Percentiles rank a stretch among this genome's conserved stretches.
phyloP scores from a whole-genome alignment of 116 monocot genomes.

The Zostera marina region DNA sequence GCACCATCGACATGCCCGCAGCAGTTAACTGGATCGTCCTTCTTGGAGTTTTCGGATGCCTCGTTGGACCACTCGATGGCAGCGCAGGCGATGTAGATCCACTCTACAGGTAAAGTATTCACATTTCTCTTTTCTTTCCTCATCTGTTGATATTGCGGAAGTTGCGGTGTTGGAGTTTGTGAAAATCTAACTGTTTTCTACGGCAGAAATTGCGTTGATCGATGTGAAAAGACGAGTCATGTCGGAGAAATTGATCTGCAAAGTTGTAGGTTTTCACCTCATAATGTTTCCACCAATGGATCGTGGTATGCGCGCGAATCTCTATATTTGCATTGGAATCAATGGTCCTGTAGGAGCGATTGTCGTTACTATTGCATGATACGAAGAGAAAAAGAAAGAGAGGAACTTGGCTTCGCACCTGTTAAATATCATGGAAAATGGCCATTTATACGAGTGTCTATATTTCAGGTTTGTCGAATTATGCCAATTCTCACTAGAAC shows the following conservation, averaged over 20 bases:
- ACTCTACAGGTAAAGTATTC: constrained; percentile 20
- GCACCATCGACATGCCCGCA: not conserved
- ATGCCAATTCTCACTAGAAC: not conserved
- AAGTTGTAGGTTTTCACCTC: constrained; percentile 42
- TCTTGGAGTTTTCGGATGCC: constrained; percentile 18
- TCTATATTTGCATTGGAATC: constrained; percentile 70
- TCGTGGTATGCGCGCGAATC: constrained; percentile 85
- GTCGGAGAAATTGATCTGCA: constrained; percentile 35
- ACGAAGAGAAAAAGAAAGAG: constrained; percentile 62
- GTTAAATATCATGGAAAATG: constrained; percentile 93
- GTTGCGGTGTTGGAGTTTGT: no score
- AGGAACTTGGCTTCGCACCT: constrained; percentile 37
- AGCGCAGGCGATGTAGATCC: constrained; percentile 35
- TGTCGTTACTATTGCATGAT: constrained; percentile 83
- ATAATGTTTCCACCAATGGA: constrained; percentile 22
- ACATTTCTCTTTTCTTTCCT: no score
- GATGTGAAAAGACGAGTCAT: constrained; percentile 54
- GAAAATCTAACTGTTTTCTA: no score
- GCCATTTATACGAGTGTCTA: constrained; percentile 71
- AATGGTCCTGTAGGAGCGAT: constrained; percentile 67
- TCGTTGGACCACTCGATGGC: constrained; percentile 20
- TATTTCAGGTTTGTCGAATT: constrained; percentile 51
- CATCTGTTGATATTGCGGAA: no score
- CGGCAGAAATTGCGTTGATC: constrained; percentile 48
- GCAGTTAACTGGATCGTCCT: constrained; percentile 5